phyloP scores from a whole-genome alignment of 805 yeast genomes.

The Kodamaea nitidulidarum region DNA sequence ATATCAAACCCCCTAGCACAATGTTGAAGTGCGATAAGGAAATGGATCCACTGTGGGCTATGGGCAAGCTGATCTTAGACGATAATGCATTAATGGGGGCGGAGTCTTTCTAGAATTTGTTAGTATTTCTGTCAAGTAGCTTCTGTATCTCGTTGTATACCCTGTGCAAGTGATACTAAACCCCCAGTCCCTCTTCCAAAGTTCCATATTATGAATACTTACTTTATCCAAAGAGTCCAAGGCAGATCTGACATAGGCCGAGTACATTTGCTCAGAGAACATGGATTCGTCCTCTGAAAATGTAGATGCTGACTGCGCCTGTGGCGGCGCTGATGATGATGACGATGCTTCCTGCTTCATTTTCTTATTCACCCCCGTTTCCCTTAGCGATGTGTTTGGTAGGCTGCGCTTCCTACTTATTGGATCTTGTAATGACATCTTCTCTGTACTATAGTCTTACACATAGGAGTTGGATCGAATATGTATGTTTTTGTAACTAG shows the following conservation, averaged over 20 bases:
- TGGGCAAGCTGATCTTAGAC: slow-evolving; percentile 53
- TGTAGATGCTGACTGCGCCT: slow-evolving; percentile 5
- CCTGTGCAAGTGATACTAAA: slow-evolving; percentile 6
- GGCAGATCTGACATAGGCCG: slow-evolving; percentile 57
- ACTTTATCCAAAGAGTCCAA: slow-evolving; percentile 62
- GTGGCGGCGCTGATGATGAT: slow-evolving; percentile 10
- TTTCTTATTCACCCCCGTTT: slow-evolving; percentile 15
- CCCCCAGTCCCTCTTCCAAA: slow-evolving; percentile 8
- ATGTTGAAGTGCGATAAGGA: slow-evolving; percentile 48
- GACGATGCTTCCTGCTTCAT: slow-evolving; percentile 15
- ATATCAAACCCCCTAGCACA: slow-evolving; percentile 54
- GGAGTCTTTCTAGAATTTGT: slow-evolving; percentile 34
- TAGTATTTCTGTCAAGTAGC: slow-evolving; percentile 9
- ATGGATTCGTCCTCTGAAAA: slow-evolving; percentile 10
- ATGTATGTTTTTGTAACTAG: slow-evolving; percentile 6
- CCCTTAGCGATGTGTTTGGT: slow-evolving; percentile 13
- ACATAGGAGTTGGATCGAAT: background rate
- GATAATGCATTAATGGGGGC: slow-evolving; percentile 57
- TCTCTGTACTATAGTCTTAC: slow-evolving; percentile 1
- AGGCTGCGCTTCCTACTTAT: slow-evolving; percentile 29
- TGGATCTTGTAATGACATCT: slow-evolving; percentile 37
- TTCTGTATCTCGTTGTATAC: slow-evolving; percentile 6
- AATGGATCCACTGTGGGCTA: slow-evolving; percentile 50
- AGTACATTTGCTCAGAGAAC: slow-evolving; percentile 39
- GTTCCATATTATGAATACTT: slow-evolving; percentile 18